Evolutionary conservation across 2,329 filamentous ascomycete genomes (phyloP), one percentile per base, ranked within the genome.

Genomic region (Stachybotrys chlorohalonatus): DNA sequence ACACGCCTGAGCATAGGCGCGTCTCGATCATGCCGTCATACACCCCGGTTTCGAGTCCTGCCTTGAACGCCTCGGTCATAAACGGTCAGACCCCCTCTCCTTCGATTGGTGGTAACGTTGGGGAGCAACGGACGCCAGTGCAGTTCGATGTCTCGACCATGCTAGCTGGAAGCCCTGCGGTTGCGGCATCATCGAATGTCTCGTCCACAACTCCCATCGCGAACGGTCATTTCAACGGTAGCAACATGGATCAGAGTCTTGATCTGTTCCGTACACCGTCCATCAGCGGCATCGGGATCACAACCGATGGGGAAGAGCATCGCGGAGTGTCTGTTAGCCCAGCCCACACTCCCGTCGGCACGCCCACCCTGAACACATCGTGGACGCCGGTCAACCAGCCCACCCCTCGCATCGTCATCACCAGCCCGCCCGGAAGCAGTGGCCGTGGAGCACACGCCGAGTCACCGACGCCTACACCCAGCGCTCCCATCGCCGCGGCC

Each of bases 301-400:
- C 13, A 9, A n/a, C n/a, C n/a, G 36, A 42, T 9, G 9, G 36
- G 13, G 36, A 42, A 9, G 13, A 42, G 8, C 9, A 42, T 42
- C 36, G 36, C 36, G 9, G 36, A 5, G 9, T 42, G 36, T 42
- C 36, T 42, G 9, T 42, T 42, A 13, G 8, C 13, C 36, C 8
- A 42, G 36, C 36, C 3, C 13, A 32, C 16, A 54, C 54, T 36
- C 57, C 58, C 5, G 32, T 52, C 31, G 30, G 53, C 2, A 53
- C 53, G 6, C 54, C 57, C 2, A 56, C 56, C 6, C 53, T 57
- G 15, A 60, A 55, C 7, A 53, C 59, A 11, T 63, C 64, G 1
- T 67, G 66, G 30, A 68, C 62, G 9, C 61, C 65, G 15, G 63
- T 68, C 46, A 66, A 66, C 52, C 57, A 56, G 39, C 49, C 49